These are phyloP conservation scores for Saccharomyces hybrid DNA, from an alignment of 1,139 yeast species.

Conservation along the genomic window DNA sequence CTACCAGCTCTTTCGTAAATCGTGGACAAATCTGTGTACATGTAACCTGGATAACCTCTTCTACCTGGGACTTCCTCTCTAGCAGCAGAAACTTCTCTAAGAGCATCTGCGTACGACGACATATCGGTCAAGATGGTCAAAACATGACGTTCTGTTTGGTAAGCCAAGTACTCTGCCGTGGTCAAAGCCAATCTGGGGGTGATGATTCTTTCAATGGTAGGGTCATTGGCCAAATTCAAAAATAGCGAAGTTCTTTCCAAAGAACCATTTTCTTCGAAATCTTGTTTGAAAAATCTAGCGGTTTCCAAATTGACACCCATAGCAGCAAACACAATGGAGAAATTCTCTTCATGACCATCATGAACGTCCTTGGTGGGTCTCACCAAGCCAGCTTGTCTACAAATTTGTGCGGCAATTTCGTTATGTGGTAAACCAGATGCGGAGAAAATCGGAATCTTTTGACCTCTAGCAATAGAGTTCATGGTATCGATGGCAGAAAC, in stretches of 20 bases:
- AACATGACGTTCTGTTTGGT: conserved; percentile 98
- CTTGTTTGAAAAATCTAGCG: conserved; percentile 93
- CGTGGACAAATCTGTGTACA: conserved; percentile 98
- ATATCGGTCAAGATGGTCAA: conserved; percentile 95
- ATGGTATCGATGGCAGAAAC: conserved; percentile 96
- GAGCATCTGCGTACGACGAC: conserved; percentile 98
- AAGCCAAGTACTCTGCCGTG: conserved; percentile 96
- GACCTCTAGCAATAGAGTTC: conserved; percentile 99
- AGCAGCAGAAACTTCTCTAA: conserved; percentile 99
- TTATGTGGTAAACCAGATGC: conserved; percentile 99
- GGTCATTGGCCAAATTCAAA: conserved; percentile 96
- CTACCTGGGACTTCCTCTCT: conserved; percentile 99
- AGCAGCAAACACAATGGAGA: conserved; percentile 98
- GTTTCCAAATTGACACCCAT: conserved; percentile 94
- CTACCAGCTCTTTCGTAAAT: conserved; percentile 99
- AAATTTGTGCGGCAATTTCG: conserved; percentile 98
- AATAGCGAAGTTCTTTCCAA: conserved; percentile 94
- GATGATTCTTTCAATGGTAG: conserved; percentile 97
- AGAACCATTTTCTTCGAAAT: conserved; percentile 97
- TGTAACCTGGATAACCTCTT: conserved; percentile 99
- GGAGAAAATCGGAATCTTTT: conserved; percentile 95
- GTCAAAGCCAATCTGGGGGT: conserved; percentile 98
- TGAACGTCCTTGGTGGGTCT: conserved; percentile 99
- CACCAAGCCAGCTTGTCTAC: conserved; percentile 98
- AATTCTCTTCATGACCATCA: conserved; percentile 98